phyloP scores from a whole-genome alignment of 257 asterid species.

The Gardenia jasminoides region DNA sequence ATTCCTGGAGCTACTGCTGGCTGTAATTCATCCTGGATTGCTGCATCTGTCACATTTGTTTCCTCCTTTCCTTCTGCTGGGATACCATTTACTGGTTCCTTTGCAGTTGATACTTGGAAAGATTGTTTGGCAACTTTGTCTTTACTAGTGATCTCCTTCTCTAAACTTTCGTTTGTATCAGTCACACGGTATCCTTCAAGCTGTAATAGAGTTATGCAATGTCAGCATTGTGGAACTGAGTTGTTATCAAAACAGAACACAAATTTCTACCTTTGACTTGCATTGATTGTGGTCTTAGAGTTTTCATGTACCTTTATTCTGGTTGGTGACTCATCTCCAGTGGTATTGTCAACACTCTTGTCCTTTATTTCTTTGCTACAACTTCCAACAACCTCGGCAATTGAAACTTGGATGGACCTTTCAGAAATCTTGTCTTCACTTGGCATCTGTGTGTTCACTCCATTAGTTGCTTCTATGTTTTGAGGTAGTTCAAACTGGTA shows the following conservation, averaged over 20 bases:
- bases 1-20: neutral
- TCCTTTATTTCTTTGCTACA: slow-evolving; percentile 11
- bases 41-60: neutral
- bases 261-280: neutral
- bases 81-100: neutral
- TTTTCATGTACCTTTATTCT: neutral
- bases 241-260: neutral
- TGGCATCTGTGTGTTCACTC: slow-evolving; percentile 1
- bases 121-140: neutral
- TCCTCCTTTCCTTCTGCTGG: neutral
- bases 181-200: neutral
- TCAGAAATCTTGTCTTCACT: neutral
- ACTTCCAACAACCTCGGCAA: neutral
- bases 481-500: neutral
- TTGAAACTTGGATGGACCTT: neutral
- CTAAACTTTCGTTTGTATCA: neutral
- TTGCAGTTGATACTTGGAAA: neutral
- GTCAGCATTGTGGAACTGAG: neutral
- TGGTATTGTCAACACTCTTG: slow-evolving; percentile 24
- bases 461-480: neutral
- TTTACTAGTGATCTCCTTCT: neutral
- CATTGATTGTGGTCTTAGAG: neutral
- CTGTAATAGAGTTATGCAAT: neutral
- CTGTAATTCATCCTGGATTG: neutral
- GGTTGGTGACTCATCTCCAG: neutral